Evolutionary conservation across 768 basidiomycete genomes (phyloP).

Genomic region (Lentinula boryana): DNA sequence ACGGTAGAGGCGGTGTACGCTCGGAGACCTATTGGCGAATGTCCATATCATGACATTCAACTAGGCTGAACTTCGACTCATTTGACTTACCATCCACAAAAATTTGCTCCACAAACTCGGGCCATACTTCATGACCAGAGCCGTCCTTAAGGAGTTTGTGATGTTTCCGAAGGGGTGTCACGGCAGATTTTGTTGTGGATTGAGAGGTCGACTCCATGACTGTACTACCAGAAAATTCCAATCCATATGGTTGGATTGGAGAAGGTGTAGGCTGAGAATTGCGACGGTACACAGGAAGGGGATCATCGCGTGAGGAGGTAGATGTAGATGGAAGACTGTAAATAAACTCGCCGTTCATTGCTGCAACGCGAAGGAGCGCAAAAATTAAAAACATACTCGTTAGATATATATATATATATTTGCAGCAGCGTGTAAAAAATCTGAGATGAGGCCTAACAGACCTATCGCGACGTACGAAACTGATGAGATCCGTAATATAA

Average conservation of each 20-base stretch:
- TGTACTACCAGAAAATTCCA: too few species aligned
- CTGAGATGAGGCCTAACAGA: background rate
- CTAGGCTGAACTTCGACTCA: background rate
- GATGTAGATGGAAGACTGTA: background rate
- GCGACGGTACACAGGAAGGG: background rate
- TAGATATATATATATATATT: background rate
- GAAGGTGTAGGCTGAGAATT: background rate
- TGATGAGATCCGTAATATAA: background rate
- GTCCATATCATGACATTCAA: background rate
- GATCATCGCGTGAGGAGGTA: background rate
- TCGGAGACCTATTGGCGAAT: conserved; percentile 46
- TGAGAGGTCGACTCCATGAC: background rate
- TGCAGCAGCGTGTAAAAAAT: background rate
- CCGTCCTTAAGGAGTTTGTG: conserved; percentile 79
- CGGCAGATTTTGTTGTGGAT: conserved; percentile 11
- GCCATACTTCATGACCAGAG: conserved; percentile 77
- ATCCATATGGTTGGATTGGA: background rate
- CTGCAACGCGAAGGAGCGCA: background rate
- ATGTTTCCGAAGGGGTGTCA: conserved; percentile 78
- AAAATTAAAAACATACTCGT: background rate
- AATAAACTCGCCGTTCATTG: background rate
- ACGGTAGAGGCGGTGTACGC: conserved; percentile 80
- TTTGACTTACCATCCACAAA: conserved; percentile 61
- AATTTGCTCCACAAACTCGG: conserved; percentile 67
- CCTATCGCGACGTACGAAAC: background rate